Conservation (phyloP, 305 asterid genomes). For the Fraxinus xanthoxyloides region DNA sequence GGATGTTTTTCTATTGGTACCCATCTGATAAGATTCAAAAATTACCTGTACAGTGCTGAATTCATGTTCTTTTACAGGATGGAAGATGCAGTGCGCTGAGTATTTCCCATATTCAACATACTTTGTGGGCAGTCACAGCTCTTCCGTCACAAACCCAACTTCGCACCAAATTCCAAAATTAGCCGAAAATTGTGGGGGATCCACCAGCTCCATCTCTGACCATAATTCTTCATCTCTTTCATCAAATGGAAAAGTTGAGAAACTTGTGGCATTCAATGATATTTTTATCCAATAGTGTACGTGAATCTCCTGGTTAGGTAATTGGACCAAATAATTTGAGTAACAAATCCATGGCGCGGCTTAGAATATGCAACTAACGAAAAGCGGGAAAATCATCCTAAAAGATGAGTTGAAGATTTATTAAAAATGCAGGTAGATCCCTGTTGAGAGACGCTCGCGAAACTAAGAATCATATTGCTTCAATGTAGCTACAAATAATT, state of each 20-base stretch:
- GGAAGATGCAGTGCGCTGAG: slow-evolving; percentile 78
- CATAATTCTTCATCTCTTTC: slow-evolving; percentile 29
- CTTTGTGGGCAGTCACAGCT: slow-evolving; percentile 75
- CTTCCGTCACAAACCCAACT: slow-evolving; percentile 42
- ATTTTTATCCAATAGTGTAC: slow-evolving; percentile 37
- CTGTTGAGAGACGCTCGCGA: neutral
- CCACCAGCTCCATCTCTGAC: slow-evolving; percentile 27
- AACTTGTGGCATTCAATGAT: slow-evolving; percentile 49
- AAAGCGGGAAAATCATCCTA: slow-evolving; percentile 26
- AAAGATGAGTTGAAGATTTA: slow-evolving; percentile 25
- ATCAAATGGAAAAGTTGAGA: slow-evolving; percentile 67
- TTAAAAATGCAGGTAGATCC: slow-evolving; percentile 20
- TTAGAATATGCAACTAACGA: slow-evolving; percentile 9
- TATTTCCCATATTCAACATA: slow-evolving; percentile 73
- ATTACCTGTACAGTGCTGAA: neutral
- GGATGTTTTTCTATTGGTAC: neutral
- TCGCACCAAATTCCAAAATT: slow-evolving; percentile 36
- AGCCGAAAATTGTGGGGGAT: slow-evolving; percentile 48
- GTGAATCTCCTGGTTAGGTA: slow-evolving; percentile 19
- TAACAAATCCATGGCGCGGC: slow-evolving; percentile 23
- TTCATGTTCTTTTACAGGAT: slow-evolving; percentile 51
- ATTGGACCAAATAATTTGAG: slow-evolving; percentile 18
- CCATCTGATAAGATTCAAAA: neutral
- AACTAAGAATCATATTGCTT: too few relatives aligned
- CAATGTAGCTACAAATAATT: too few relatives aligned